These are phyloP conservation scores for Fusarium sp. DNA, from an alignment of 2,329 filamentous ascomycete genomes.

Conservation along the genomic window DNA sequence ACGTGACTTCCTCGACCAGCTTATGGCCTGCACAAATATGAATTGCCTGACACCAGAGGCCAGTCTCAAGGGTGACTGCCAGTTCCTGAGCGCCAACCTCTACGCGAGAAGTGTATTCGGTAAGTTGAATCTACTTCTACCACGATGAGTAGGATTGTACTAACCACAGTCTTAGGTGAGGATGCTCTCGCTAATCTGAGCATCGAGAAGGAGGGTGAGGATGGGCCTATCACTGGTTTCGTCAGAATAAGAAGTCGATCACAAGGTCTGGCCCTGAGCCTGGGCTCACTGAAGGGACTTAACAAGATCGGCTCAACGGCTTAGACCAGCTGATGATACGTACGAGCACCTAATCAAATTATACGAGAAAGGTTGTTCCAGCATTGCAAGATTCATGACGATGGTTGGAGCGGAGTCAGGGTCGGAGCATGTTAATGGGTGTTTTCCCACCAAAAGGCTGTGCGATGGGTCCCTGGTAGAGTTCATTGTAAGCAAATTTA, in stretches of 20 bases:
- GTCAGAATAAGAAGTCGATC: constrained; percentile 97
- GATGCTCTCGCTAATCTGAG: constrained; percentile 97
- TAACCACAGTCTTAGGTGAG: constrained; percentile 76
- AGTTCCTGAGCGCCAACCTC: constrained; percentile 96
- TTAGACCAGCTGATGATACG: constrained; percentile 36
- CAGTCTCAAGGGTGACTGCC: constrained; percentile 95
- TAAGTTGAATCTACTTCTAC: constrained; percentile 66
- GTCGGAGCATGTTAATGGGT: constrained; percentile 52
- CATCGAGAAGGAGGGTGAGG: constrained; percentile 96
- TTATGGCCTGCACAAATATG: constrained; percentile 99
- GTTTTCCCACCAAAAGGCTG: constrained; percentile 52
- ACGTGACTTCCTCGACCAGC: constrained; percentile 89
- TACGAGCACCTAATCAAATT: constrained; percentile 29
- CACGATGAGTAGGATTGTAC: constrained; percentile 8
- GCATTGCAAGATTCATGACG: constrained; percentile 48
- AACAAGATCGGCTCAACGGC: constrained; percentile 76
- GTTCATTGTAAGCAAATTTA: constrained; percentile 50
- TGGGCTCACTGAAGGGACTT: constrained; percentile 93
- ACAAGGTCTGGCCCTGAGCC: constrained; percentile 91
- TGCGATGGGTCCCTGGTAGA: constrained; percentile 50
- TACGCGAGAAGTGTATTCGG: constrained; percentile 98
- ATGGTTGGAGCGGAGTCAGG: constrained; percentile 50
- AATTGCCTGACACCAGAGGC: constrained; percentile 96
- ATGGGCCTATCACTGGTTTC: constrained; percentile 96
- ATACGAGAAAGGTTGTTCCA: constrained; percentile 35